phyloP scores from a whole-genome alignment of 805 yeast species.

The Kuraishia ogatae region DNA sequence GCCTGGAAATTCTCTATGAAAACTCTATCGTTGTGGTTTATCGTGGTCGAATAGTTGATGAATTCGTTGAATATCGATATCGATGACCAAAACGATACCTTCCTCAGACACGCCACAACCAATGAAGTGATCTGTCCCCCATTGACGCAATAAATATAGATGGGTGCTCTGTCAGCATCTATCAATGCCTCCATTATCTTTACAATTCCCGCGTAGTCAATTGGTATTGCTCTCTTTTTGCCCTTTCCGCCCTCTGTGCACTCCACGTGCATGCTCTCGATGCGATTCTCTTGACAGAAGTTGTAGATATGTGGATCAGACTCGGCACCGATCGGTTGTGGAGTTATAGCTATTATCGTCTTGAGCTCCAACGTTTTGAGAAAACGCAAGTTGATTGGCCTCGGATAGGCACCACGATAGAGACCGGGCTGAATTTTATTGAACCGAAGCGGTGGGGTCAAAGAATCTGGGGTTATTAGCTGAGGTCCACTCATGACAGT shows the following conservation, averaged over 20 bases:
- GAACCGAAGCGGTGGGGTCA: slow-evolving; percentile 74
- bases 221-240: slow-evolving; percentile 76
- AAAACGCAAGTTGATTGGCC: slow-evolving; percentile 63
- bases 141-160: slow-evolving; percentile 79
- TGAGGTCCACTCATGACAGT: slow-evolving; percentile 1
- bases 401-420: slow-evolving; percentile 83
- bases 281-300: slow-evolving; percentile 46
- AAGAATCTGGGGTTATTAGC: slow-evolving; percentile 11
- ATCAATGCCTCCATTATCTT: slow-evolving; percentile 55
- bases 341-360: slow-evolving; percentile 73
- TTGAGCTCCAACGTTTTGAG: slow-evolving; percentile 55
- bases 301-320: slow-evolving; percentile 40
- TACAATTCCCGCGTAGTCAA: slow-evolving; percentile 55
- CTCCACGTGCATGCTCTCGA: slow-evolving; percentile 59
- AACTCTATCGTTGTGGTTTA: slow-evolving; percentile 72
- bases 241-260: slow-evolving; percentile 64
- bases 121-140: slow-evolving; percentile 85
- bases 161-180: slow-evolving; percentile 53
- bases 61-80: slow-evolving; percentile 85
- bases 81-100: slow-evolving; percentile 79
- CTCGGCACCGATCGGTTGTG: slow-evolving; percentile 53
- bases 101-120: slow-evolving; percentile 79
- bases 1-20: slow-evolving; percentile 79
- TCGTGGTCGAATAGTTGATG: slow-evolving; percentile 62
- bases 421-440: slow-evolving; percentile 60